Base-by-base conservation (phyloP, 805 yeast genomes). In the Wickerhamiella brachini region DNA sequence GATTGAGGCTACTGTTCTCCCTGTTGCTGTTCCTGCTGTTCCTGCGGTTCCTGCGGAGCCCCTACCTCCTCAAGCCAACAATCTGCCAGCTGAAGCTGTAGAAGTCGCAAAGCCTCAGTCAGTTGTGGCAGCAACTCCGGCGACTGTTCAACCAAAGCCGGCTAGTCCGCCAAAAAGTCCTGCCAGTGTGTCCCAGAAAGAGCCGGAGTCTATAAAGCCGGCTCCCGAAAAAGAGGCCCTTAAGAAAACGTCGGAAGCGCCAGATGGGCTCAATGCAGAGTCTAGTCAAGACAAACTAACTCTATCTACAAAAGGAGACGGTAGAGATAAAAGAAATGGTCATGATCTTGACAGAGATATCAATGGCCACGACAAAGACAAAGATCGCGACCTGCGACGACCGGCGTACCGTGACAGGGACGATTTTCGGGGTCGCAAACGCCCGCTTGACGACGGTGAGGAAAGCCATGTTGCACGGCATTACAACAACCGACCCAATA, bases 401-500 rank as follows among this genome's bases (percentile, higher is more conserved):
- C 34, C 12, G 34, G 8, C 34, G 34, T 9, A 5, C 34, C 34
- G 31, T 7, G 31, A 26, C 6, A 26, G 10, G 10, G 41, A 37
- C n/a, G 31, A 26, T 26, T n/a, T n/a, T n/a, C 31, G 31, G 31
- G 9, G 9, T 12, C 46, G 34, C 21, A 44, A 44, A 24, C 34
- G 31, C 6, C 34, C 31, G 21, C n/a, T n/a, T 2, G 39, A 45
- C 4, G 47, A 26, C 39, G 47, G 23, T 7, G 39, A 22, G 6
- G 63, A 58, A 39, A 54, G 57, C 31, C 75, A 85, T 50, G 94
- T 93, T 31, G 73, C 88, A 56, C 72, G 76, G 47, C 96, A 87
- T 66, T 93, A 93, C 65, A 93, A 93, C 66, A 83, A 84, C 57
- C 76, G 94, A 60, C 82, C 95, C 0, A 76, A 77, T 56, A 77